Base-by-base conservation (phyloP, 768 basidiomycete species). In the Gelatoporia subvermispora region DNA sequence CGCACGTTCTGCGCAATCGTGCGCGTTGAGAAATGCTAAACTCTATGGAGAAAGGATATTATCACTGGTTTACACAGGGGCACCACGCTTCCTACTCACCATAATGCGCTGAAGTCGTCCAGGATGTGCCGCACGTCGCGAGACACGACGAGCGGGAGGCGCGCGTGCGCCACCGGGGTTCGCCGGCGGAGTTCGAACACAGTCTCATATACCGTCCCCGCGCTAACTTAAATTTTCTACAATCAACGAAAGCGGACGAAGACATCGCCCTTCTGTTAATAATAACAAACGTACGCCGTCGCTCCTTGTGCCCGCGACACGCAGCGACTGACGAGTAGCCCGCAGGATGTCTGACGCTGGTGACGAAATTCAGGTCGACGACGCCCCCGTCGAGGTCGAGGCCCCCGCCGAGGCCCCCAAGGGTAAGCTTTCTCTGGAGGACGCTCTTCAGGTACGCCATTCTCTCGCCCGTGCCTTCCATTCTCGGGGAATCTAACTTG, bases 211-310 rank as follows among this genome's bases (percentile, higher is more conserved):
- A 64, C 67, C 65, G 49, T 47, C 41, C 36, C 42, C 44, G 24
- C 36, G 28, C 54, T 66, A 84, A 80, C 75, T 72, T 71, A 74
- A 76, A 70, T 75, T 72, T 76, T 75, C 71, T 64, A 78, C 67
- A 79, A 90, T 92, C 88, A 82, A 92, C 89, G 88, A 92, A 70
- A 85, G 89, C 88, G 88, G 84, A 92, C 78, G 89, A 91, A 81
- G 88, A 89, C 88, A 85, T 84, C 81, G 61, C 45, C 44, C 54
- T 60, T 47, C 45, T 49, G 43, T 50, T 18, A 17, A 50, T 53
- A 45, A 53, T 49, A 47, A 56, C 45, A 62, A 61, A 66, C 64
- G 60, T 61, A 54, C 43, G 55, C 49, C 16, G 15, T 10, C 18
- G 17, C 28, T 39, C 25, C n/a, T 4, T 1, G 16, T 20, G 23